Evolutionary conservation across 192 early-diverging fungal species (phyloP), one percentile per base, ranked within the genome.

Genomic region (Coemansia sp.): DNA sequence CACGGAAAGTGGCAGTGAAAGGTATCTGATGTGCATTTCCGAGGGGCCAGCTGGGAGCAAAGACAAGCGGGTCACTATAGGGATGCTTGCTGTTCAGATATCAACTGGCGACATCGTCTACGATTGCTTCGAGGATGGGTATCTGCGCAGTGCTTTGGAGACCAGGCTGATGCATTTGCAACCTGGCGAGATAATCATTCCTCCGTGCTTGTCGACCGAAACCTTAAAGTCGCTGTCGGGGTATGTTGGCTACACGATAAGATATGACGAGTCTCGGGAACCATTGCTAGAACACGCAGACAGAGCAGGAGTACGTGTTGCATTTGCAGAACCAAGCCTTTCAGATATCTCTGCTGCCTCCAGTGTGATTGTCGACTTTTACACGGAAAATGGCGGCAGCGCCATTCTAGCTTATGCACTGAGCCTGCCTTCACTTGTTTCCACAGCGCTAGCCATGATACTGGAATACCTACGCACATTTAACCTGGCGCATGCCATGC

Each of bases 1-100:
- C 46, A 86, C 91, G 75, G 85, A 86, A 14, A 34, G 11, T 9
- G 42, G 63, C 25, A 46, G 23, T 29, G 65, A 73, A 46, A 96
- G 92, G 14, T 98, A 92, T 65, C 93, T 95, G 70, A 89, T 98
- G 90, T 75, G 88, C 19, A 87, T 95, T 62, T 91, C 91, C 61
- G 92, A 90, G 70, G 32, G 45, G 40, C 41, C 25, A 34, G 59
- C 67, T 20, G 49, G 35, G 10, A 20, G n/a, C 14, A 63, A 48
- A 34, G 70, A 76, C 65, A 50, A 36, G 8, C 45, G 53, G 11
- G 70, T 62, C 8, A 32, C 23, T 15, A 75, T 98, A 6, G 94
- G 94, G 55, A 93, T 95, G 3, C 67, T 98, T 45, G 84, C 97
- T 6, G 87, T 91, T 59, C 96, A 99, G 79, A 69, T 95, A 11